Conservation (phyloP, 306 rosid genomes). For the Purshia tridentata region DNA sequence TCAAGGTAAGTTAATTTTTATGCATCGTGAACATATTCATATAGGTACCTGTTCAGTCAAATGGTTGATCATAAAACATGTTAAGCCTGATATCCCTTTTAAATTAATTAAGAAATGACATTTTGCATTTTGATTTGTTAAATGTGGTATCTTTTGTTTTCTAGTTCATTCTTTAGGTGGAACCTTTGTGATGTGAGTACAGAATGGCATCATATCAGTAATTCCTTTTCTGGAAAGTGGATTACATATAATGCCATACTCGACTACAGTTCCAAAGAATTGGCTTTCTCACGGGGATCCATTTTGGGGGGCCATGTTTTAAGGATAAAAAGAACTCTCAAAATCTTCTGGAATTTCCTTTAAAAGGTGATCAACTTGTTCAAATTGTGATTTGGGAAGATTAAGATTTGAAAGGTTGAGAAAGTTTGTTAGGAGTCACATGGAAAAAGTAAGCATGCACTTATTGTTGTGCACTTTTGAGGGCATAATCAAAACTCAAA, state of each 20-base stretch:
- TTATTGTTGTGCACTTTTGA: conserved; percentile 7
- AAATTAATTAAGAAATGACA: not conserved
- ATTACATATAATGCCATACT: not conserved
- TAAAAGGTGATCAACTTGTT: not conserved
- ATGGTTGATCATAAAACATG: not conserved
- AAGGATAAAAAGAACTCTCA: not conserved
- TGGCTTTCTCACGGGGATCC: conserved; percentile 10
- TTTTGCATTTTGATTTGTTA: not conserved
- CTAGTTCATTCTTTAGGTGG: conserved; percentile 1
- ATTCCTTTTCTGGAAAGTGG: conserved; percentile 14
- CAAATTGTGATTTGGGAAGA: not conserved
- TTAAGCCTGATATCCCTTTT: not conserved
- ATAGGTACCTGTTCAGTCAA: not conserved
- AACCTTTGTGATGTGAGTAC: not conserved
- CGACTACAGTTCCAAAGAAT: not conserved
- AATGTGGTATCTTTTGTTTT: not conserved
- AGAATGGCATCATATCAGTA: conserved; percentile 4
- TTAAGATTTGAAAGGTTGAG: not conserved
- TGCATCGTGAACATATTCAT: not conserved
- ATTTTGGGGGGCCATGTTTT: not conserved
- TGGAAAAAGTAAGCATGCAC: conserved; percentile 2
- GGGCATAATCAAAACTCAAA: conserved; percentile 6
- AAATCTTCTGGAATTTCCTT: not conserved
- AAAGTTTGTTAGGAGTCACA: conserved; percentile 18
- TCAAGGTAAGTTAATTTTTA: not conserved